These are phyloP conservation scores for Cicer bijugum DNA, from an alignment of 306 rosid species.

Conservation along the genomic window DNA sequence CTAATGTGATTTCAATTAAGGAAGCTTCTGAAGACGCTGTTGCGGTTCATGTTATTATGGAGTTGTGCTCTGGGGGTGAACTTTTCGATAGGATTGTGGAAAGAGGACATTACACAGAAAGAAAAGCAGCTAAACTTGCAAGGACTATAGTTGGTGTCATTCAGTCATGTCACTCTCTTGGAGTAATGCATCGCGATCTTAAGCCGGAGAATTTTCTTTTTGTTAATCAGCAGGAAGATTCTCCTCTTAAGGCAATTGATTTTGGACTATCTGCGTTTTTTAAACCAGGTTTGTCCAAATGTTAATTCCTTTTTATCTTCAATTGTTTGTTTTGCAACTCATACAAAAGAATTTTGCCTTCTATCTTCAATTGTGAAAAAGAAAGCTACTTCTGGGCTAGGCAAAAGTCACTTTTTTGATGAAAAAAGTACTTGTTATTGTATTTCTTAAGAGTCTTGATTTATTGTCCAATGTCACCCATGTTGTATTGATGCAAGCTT, in stretches of 20 bases:
- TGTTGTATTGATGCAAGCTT: too few relatives aligned
- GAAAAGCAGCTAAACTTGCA: constrained; percentile 75
- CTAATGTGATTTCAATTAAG: constrained; percentile 63
- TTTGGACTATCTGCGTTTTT: constrained; percentile 88
- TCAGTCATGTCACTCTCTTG: constrained; percentile 87
- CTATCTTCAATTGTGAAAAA: background rate
- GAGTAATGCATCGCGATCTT: constrained; percentile 97
- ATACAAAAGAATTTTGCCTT: background rate
- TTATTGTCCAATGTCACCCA: too few relatives aligned
- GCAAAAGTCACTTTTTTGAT: too few relatives aligned
- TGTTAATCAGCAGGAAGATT: constrained; percentile 70
- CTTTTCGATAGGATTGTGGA: constrained; percentile 81
- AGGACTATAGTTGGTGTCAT: constrained; percentile 77
- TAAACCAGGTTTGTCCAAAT: constrained; percentile 73
- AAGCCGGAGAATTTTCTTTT: constrained; percentile 95
- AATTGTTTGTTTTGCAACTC: background rate
- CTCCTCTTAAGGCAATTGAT: constrained; percentile 88
- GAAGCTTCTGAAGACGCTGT: constrained; percentile 85
- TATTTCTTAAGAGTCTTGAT: too few relatives aligned
- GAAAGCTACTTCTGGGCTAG: background rate
- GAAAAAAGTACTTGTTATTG: background rate
- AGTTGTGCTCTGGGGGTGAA: constrained; percentile 86
- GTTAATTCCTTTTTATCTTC: constrained; percentile 7
- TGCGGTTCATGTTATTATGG: constrained; percentile 92
- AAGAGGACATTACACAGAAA: constrained; percentile 76